Conservation (phyloP, 805 yeast species). For the Danielia oregonensis region DNA sequence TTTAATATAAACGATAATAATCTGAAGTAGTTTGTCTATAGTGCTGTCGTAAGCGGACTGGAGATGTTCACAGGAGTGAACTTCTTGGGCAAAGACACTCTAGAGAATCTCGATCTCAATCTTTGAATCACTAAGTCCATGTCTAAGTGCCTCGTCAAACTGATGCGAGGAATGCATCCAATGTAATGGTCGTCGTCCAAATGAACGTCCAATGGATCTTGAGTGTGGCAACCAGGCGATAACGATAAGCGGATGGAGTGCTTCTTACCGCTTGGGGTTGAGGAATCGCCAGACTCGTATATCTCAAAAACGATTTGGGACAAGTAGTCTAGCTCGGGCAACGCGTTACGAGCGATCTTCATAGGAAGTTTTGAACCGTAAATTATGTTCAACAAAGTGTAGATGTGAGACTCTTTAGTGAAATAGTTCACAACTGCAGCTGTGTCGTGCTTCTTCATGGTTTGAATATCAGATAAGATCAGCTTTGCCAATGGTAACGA, state of each 20-base stretch:
- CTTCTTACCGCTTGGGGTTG: slow-evolving; percentile 61
- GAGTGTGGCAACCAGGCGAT: slow-evolving; percentile 98
- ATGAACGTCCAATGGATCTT: slow-evolving; percentile 95
- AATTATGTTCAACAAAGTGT: slow-evolving; percentile 84
- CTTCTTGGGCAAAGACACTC: slow-evolving; percentile 88
- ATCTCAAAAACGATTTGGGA: slow-evolving; percentile 93
- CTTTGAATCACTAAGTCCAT: slow-evolving; percentile 83
- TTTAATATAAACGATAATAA: slow-evolving; percentile 6
- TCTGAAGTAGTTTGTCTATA: background rate
- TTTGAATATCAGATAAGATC: slow-evolving; percentile 73
- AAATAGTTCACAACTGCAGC: slow-evolving; percentile 89
- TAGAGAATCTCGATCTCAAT: slow-evolving; percentile 72
- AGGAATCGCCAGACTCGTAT: slow-evolving; percentile 73
- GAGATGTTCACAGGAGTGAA: slow-evolving; percentile 86
- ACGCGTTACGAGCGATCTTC: slow-evolving; percentile 89
- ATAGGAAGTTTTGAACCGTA: slow-evolving; percentile 94
- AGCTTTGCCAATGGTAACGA: slow-evolving; percentile 91
- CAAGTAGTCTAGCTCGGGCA: slow-evolving; percentile 93
- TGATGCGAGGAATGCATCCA: slow-evolving; percentile 88
- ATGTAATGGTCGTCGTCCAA: slow-evolving; percentile 94
- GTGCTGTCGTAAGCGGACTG: slow-evolving; percentile 47
- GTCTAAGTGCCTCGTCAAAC: slow-evolving; percentile 89
- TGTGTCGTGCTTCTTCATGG: slow-evolving; percentile 70
- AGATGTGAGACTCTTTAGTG: slow-evolving; percentile 96
- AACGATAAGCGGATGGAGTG: slow-evolving; percentile 89